Evolutionary conservation across 176 grass and related monocot genomes (phyloP).

Genomic region (Bothriochloa decipiens): DNA sequence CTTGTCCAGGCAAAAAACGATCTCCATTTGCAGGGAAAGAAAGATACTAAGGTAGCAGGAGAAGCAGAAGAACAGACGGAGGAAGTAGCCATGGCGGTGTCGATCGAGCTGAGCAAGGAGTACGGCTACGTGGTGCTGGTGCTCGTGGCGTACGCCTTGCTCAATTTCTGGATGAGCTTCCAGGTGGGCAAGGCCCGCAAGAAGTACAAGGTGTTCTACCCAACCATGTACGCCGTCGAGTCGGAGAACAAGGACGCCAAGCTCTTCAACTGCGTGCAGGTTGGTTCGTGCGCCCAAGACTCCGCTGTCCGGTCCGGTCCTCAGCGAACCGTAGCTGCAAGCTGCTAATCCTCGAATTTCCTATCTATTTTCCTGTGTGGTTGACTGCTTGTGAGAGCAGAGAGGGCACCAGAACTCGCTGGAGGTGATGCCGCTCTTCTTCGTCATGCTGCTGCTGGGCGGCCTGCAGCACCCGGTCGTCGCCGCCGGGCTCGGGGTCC

Average conservation of each 20-base stretch:
- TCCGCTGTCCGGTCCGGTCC: no score
- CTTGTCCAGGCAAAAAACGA: background rate
- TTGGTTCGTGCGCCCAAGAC: no score
- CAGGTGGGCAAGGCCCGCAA: constrained; percentile 77
- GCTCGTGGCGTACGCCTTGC: constrained; percentile 64
- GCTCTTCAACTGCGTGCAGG: constrained; percentile 97
- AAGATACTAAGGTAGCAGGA: no score
- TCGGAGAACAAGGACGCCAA: constrained; percentile 97
- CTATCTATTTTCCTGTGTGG: no score
- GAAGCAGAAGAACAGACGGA: no score
- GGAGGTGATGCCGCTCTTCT: constrained; percentile 96
- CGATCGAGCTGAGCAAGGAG: constrained; percentile 70
- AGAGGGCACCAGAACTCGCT: constrained; percentile 98
- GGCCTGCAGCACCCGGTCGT: constrained; percentile 72
- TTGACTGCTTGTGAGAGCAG: constrained; percentile 34
- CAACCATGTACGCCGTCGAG: constrained; percentile 72
- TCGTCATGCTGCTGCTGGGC: constrained; percentile 73
- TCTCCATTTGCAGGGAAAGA: background rate
- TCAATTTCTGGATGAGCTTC: constrained; percentile 94
- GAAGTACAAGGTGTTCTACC: constrained; percentile 92
- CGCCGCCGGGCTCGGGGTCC: constrained; percentile 57
- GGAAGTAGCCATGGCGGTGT: constrained; percentile 56
- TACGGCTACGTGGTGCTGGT: constrained; percentile 84
- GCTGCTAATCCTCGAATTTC: no score
- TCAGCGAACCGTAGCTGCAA: no score